Conservation (phyloP, 1,284 basidiomycete species). For the Cryptococcus sp. region DNA sequence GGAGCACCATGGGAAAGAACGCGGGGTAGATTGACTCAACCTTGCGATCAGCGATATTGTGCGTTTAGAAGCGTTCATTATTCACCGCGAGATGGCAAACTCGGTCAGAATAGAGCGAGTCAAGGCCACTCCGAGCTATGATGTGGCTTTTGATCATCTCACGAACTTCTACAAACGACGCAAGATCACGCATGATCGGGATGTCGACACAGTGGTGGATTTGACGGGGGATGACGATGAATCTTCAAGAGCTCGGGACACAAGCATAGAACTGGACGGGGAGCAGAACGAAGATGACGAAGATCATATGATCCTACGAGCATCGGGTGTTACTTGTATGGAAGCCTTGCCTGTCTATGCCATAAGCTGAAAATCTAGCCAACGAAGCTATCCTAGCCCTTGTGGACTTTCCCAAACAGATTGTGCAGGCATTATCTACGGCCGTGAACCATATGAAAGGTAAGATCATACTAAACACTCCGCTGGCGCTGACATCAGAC, state of each 20-base stretch:
- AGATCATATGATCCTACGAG: slow-evolving; percentile 11
- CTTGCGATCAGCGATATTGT: too few relatives aligned
- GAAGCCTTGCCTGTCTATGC: not conserved
- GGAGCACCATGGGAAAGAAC: too few relatives aligned
- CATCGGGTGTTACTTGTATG: slow-evolving; percentile 27
- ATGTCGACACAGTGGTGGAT: slow-evolving; percentile 16
- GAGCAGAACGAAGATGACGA: not conserved
- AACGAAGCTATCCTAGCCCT: slow-evolving; percentile 50
- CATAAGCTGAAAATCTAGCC: slow-evolving; percentile 16
- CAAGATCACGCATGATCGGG: not conserved
- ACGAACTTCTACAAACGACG: slow-evolving; percentile 61
- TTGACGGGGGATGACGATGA: slow-evolving; percentile 21
- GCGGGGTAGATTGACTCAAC: too few relatives aligned
- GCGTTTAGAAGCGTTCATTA: too few relatives aligned
- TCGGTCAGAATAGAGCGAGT: slow-evolving; percentile 62
- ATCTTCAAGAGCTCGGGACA: slow-evolving; percentile 2
- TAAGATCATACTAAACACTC: not conserved
- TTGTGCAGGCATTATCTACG: slow-evolving; percentile 65
- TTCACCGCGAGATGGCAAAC: too few relatives aligned
- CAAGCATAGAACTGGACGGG: slow-evolving; percentile 3
- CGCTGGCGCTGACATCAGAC: slow-evolving; percentile 26
- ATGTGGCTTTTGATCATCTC: slow-evolving; percentile 68
- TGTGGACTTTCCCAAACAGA: slow-evolving; percentile 63
- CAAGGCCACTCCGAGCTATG: slow-evolving; percentile 57
- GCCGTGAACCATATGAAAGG: slow-evolving; percentile 67